Evolutionary conservation across 1,139 yeast species (phyloP), one percentile per base, ranked within the genome.

Genomic region (Nakaseomyces glabratus): DNA sequence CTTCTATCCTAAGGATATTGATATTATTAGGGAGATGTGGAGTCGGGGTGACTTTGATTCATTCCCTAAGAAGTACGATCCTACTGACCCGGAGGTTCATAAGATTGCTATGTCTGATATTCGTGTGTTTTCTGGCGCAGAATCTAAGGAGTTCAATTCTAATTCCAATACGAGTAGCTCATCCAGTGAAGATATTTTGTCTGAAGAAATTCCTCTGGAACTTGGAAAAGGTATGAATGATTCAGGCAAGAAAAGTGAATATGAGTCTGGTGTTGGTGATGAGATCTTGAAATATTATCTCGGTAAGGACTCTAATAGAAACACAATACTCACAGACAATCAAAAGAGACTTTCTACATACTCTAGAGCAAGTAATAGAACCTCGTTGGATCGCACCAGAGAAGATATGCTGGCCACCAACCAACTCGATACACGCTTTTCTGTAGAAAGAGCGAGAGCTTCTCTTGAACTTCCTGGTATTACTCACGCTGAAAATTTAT

Each of bases 11-110:
- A 65, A 63, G 36, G 97, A 90, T 57, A 66, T 82, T 40, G 97
- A 90, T 55, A 76, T 90, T 44, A 71, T 90, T 40, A 69, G 97
- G 44, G 98, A 90, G 60, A 73, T 78, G 58, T 71, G 71, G 45
- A 57, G 60, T 28, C 61, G 68, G 35, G 85, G 85, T 12, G 76
- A 74, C 46, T 71, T 69, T 45, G 71, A 65, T 45, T 67, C 66
- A 12, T 72, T 75, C 51, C 74, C 82, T 5, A 62, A 60, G 14
- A 66, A 66, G 36, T 72, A 77, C 52, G 82, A 77, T 46, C 86
- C 85, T 24, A 73, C 84, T 1, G 84, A 77, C 51, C 68, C 68
- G 11, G 46, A 57, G 35, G 52, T 62, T 41, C 55, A 55, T n/a
- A 58, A 57, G 37, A 50, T 61, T 19, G 28, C 11, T 18, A 12